Evolutionary conservation across 1,284 basidiomycete genomes (phyloP).

Genomic region (Cutaneotrichosporon mucoides): DNA sequence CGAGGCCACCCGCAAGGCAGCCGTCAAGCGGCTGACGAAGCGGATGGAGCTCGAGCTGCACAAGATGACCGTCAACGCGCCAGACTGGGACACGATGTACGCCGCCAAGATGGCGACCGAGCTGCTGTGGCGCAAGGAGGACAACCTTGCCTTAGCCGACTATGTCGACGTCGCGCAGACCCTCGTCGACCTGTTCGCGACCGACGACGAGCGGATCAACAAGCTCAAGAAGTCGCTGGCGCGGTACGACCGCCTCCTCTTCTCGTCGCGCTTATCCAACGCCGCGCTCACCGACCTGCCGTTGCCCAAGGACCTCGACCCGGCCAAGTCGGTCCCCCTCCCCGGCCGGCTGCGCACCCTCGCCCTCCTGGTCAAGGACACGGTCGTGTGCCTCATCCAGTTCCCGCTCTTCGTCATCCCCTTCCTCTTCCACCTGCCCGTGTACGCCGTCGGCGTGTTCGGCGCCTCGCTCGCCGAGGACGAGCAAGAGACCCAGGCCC

Average conservation of each 20-base stretch:
- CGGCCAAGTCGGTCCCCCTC: conserved; percentile 63
- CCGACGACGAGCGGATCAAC: conserved; percentile 57
- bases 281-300: conserved; percentile 67
- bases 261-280: conserved; percentile 75
- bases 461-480: conserved; percentile 72
- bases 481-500: conserved; percentile 80
- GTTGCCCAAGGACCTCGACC: conserved; percentile 68
- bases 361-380: conserved; percentile 70
- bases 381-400: conserved; percentile 62
- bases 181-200: conserved; percentile 77
- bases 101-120: conserved; percentile 83
- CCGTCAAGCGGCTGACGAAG: conserved; percentile 82
- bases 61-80: conserved; percentile 79
- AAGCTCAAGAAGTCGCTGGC: conserved; percentile 66
- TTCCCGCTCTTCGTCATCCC: conserved; percentile 85
- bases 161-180: conserved; percentile 83
- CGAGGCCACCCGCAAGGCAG: conserved; percentile 66
- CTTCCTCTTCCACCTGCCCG: conserved; percentile 72
- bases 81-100: conserved; percentile 87
- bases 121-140: conserved; percentile 76
- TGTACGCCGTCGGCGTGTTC: conserved; percentile 70
- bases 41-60: conserved; percentile 66
- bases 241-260: conserved; percentile 80
- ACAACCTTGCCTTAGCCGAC: conserved; percentile 68
- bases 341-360: conserved; percentile 77